Evolutionary conservation across 371 early-diverging fungal genomes (phyloP).

Genomic region (Mucor piriformis): DNA sequence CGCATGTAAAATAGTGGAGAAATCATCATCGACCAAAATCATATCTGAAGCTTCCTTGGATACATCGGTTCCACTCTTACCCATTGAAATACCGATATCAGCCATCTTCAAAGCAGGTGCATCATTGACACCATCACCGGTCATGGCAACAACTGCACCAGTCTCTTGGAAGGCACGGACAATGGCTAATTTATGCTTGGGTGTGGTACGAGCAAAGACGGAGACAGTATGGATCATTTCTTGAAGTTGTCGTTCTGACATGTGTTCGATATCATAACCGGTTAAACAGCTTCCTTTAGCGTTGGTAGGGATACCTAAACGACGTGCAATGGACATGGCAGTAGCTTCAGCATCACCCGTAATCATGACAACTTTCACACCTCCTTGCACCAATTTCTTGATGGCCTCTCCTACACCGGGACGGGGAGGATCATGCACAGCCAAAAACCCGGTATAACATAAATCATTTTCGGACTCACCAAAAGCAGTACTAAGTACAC

Average conservation of each 20-base stretch:
- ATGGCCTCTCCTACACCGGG: slow-evolving; percentile 72
- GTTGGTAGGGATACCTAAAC: slow-evolving; percentile 72
- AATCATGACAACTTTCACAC: slow-evolving; percentile 87
- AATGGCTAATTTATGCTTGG: slow-evolving; percentile 89
- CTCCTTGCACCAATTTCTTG: slow-evolving; percentile 63
- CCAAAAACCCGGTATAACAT: slow-evolving; percentile 81
- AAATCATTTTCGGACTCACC: slow-evolving; percentile 61
- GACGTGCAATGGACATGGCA: slow-evolving; percentile 78
- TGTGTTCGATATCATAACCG: slow-evolving; percentile 71
- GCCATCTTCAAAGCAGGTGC: slow-evolving; percentile 89
- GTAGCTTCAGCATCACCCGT: slow-evolving; percentile 90
- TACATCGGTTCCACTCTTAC: slow-evolving; percentile 88
- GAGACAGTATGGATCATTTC: slow-evolving; percentile 59
- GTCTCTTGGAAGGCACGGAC: slow-evolving; percentile 77
- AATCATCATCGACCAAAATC: slow-evolving; percentile 89
- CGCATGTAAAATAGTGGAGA: slow-evolving; percentile 80
- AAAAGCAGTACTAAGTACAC: slow-evolving; percentile 85
- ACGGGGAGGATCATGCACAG: slow-evolving; percentile 87
- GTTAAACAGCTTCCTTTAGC: slow-evolving; percentile 62
- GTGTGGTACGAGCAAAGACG: slow-evolving; percentile 91
- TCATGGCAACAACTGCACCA: slow-evolving; percentile 84
- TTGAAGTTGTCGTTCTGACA: slow-evolving; percentile 68
- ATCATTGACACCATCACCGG: slow-evolving; percentile 98
- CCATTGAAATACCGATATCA: slow-evolving; percentile 93
- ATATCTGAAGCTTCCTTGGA: slow-evolving; percentile 92